Percentiles rank a stretch among this genome's conserved stretches.
These are phyloP conservation scores for Beta lomatogona DNA, from an alignment of 179 eudicot species.

Conservation along the genomic window DNA sequence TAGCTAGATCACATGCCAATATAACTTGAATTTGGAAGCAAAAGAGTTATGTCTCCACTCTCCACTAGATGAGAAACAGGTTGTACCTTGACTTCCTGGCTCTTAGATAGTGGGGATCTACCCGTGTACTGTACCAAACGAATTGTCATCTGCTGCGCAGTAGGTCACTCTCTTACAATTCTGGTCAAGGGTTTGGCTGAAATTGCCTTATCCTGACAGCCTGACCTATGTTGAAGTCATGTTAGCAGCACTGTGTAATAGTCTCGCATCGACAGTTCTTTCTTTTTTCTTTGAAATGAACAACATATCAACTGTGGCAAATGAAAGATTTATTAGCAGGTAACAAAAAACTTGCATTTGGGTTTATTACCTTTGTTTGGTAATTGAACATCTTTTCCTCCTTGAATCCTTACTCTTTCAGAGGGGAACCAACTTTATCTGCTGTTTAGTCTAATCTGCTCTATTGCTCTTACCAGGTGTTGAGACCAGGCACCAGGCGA, in stretches of 20 bases:
- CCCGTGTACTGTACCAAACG: too few relatives aligned
- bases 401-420: neutral
- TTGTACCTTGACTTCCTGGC: neutral
- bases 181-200: neutral
- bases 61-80: neutral
- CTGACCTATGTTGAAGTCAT: neutral
- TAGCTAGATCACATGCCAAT: neutral
- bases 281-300: neutral
- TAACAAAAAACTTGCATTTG: neutral
- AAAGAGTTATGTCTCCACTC: neutral
- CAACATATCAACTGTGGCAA: neutral
- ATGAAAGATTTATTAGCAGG: neutral
- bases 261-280: neutral
- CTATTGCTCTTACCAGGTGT: conserved; percentile 45
- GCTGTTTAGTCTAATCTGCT: neutral
- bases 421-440: neutral
- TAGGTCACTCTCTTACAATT: neutral
- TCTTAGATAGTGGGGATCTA: neutral
- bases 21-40: neutral
- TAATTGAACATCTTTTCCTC: neutral
- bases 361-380: neutral
- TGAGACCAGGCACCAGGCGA: conserved; percentile 56
- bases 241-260: neutral
- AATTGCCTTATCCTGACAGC: neutral
- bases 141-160: neutral